phyloP scores from a whole-genome alignment of 768 basidiomycete genomes.

The Pulveroboletus sp. region DNA sequence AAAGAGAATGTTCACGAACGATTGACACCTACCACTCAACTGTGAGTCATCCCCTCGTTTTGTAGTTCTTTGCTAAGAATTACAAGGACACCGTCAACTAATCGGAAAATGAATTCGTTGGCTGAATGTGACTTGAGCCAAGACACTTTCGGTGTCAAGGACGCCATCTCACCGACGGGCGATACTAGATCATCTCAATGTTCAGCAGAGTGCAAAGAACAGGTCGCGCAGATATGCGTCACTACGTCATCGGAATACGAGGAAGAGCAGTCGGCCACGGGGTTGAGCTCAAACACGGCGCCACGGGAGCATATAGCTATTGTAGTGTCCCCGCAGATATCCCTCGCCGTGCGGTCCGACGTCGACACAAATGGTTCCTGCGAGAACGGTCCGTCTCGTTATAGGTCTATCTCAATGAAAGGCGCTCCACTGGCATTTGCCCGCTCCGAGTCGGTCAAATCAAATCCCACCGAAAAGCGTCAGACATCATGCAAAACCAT shows the following conservation, averaged over 20 bases:
- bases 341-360: background rate
- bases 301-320: background rate
- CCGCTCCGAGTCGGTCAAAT: background rate
- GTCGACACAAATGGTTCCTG: background rate
- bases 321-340: conserved; percentile 1
- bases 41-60: conserved; percentile 2
- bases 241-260: background rate
- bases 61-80: background rate
- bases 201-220: background rate
- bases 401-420: background rate
- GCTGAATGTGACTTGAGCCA: background rate
- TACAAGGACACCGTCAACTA: background rate
- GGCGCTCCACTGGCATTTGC: background rate
- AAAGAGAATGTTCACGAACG: background rate
- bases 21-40: background rate
- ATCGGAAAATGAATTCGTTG: background rate
- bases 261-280: background rate
- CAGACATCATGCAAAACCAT: background rate
- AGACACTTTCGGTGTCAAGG: background rate
- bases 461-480: no score
- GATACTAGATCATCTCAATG: background rate
- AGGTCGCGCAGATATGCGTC: background rate
- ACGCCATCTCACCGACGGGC: background rate
- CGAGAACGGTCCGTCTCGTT: background rate
- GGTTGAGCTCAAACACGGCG: background rate